Evolutionary conservation across 306 rosid genomes (phyloP).

Genomic region (Fragaria vesca): DNA sequence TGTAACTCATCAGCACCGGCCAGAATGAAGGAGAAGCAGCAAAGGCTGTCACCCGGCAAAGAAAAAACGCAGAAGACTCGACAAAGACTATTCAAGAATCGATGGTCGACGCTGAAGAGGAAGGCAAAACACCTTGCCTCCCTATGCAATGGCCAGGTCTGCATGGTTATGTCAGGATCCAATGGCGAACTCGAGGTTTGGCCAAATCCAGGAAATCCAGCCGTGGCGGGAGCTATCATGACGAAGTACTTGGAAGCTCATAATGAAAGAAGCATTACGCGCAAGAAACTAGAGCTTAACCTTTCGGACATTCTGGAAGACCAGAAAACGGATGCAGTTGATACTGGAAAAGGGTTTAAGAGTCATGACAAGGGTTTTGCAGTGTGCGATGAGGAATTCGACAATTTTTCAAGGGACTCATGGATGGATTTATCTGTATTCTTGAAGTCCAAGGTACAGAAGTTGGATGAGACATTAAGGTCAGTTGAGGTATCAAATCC

Average conservation of each 20-base stretch:
- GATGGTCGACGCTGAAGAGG: neutral
- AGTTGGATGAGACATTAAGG: neutral
- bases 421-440: neutral
- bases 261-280: neutral
- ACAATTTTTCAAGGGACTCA: neutral
- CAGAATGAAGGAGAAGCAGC: neutral
- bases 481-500: neutral
- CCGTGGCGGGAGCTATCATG: neutral
- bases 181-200: neutral
- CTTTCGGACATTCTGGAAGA: neutral
- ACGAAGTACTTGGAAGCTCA: neutral
- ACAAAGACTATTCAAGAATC: neutral
- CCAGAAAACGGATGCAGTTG: neutral
- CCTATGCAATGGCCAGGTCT: slow-evolving; percentile 8
- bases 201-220: neutral
- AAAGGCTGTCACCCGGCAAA: neutral
- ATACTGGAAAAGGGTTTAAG: neutral
- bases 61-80: neutral
- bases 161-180: neutral
- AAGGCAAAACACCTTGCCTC: neutral
- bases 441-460: neutral
- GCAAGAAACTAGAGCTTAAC: neutral
- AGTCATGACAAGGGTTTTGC: neutral
- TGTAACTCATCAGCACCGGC: neutral
- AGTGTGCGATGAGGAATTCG: neutral